phyloP scores from a whole-genome alignment of 106 monocot species.

The Platanthera guangdongensis region DNA sequence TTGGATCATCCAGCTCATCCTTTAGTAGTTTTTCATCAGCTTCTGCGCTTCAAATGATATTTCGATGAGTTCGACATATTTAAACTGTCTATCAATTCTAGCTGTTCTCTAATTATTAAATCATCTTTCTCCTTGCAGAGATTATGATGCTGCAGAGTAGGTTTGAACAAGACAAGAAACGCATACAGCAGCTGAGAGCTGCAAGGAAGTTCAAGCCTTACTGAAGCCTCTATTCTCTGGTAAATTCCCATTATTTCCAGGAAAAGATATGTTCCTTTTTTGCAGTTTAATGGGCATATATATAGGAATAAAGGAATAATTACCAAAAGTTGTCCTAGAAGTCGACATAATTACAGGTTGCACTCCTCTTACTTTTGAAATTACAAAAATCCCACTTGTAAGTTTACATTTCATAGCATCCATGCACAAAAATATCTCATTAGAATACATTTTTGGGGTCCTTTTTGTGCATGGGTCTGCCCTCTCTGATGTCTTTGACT shows the following conservation, averaged over 20 bases:
- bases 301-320: too few species aligned
- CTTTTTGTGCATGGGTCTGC: too few species aligned
- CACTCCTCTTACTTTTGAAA: too few species aligned
- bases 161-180: conserved; percentile 81
- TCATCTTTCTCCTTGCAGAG: conserved; percentile 32
- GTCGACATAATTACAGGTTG: too few species aligned
- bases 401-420: too few species aligned
- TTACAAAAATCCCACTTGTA: too few species aligned
- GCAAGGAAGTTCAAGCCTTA: conserved; percentile 86
- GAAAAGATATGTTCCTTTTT: not conserved
- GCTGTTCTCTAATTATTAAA: not conserved
- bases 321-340: too few species aligned
- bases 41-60: not conserved
- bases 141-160: conserved; percentile 68
- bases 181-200: conserved; percentile 69
- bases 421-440: too few species aligned
- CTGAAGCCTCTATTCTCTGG: conserved; percentile 1
- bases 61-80: not conserved
- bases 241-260: not conserved
- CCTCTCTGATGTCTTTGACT: too few species aligned
- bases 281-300: not conserved
- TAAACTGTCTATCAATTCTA: not conserved
- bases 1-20: not conserved
- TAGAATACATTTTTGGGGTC: too few species aligned
- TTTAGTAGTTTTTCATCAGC: not conserved